Evolutionary conservation across 352 stramenopile genomes (phyloP), one percentile per base, ranked within the genome.

Genomic region (Phytophthora palmivora): DNA sequence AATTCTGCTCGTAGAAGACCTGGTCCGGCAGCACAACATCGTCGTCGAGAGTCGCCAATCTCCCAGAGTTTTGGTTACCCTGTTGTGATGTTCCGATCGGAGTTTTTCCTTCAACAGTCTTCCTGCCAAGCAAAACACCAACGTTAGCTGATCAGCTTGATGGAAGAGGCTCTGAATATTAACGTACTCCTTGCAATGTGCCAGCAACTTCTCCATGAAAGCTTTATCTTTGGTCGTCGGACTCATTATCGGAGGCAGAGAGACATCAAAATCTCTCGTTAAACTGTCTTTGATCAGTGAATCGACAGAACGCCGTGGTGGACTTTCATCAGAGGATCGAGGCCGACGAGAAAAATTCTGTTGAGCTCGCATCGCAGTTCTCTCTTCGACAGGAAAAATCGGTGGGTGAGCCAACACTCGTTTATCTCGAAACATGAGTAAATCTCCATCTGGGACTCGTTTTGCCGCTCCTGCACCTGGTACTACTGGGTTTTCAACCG

Each of bases 1-100:
- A 90, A 24, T 92, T 87, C 6, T 63, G 30, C 28, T 78, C 68
- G 33, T 74, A 92, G 48, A 92, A 92, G 14, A 89, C 38, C 11
- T 62, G 39, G 34, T 88, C 71, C 0, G 81, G 83, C 2, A 89
- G 71, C 6, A 26, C 43, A 14, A 74, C 11, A n/a, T 60, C 39
- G 5, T 9, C 24, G 9, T 14, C 47, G 16, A 15, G 3, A 22
- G 14, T 28, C 9, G 24, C 5, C 0, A 48, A 43, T 49, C 73
- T 55, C n/a, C 63, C 67, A n/a, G 71, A 87, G 18, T 73, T 55
- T 50, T 89, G 79, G 38, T 85, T 87, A 26, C 62, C 53, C 32
- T 48, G 37, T 19, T 47, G 38, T 26, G 58, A 15, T 8, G 59
- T 41, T 37, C 6, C 26, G 26, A 4, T 26, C 11, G 41, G 11